Evolutionary conservation across 768 basidiomycete genomes (phyloP).

Genomic region (Amanita pallidorosea): DNA sequence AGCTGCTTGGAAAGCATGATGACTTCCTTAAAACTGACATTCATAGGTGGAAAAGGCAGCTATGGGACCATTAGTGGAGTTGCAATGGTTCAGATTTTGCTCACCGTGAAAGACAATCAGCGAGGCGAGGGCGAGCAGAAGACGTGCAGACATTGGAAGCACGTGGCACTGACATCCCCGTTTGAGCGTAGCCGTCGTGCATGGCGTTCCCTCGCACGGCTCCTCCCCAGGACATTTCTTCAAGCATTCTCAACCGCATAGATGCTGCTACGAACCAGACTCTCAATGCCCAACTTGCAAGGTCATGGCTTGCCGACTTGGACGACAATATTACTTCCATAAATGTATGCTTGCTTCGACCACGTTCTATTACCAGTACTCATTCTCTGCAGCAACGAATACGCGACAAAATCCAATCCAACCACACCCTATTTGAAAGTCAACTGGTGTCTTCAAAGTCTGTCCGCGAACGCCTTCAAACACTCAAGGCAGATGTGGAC

Average conservation of each 20-base stretch:
- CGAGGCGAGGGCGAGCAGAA: slow-evolving; percentile 34
- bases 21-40: slow-evolving; percentile 34
- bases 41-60: slow-evolving; percentile 78
- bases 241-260: slow-evolving; percentile 59
- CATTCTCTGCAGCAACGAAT: slow-evolving; percentile 42
- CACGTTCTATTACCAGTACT: slow-evolving; percentile 9
- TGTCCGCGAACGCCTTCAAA: slow-evolving; percentile 46
- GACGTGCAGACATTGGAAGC: slow-evolving; percentile 31
- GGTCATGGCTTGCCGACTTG: slow-evolving; percentile 64
- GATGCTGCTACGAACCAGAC: slow-evolving; percentile 49
- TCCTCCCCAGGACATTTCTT: slow-evolving; percentile 53
- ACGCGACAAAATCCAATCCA: slow-evolving; percentile 58
- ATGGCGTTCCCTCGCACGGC: slow-evolving; percentile 69
- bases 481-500: slow-evolving; percentile 44
- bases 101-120: slow-evolving; percentile 46
- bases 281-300: slow-evolving; percentile 48
- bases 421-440: slow-evolving; percentile 51
- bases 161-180: slow-evolving; percentile 7
- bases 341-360: slow-evolving; percentile 38
- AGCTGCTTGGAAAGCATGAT: background rate
- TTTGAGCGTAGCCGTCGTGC: slow-evolving; percentile 1
- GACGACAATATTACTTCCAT: slow-evolving; percentile 61
- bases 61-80: slow-evolving; percentile 24
- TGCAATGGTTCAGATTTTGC: slow-evolving; percentile 1
- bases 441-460: slow-evolving; percentile 55